phyloP scores from a whole-genome alignment of 345 rosid genomes.

The Nasturtium officinale region DNA sequence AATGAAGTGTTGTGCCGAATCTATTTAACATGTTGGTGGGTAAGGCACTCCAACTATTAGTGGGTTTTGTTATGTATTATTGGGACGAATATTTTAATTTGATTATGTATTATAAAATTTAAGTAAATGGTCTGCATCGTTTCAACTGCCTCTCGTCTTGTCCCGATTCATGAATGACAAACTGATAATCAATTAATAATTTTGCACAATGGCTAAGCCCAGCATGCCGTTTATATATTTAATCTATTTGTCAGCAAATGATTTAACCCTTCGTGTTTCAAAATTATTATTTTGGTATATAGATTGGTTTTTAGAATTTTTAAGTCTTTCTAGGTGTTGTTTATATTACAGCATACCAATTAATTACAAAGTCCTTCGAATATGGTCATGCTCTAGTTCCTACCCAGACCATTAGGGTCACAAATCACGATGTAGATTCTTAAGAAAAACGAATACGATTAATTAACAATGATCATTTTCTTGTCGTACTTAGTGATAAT shows the following conservation, averaged over 20 bases:
- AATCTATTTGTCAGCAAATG: constrained; percentile 23
- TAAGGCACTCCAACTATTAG: constrained; percentile 33
- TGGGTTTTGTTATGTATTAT: constrained; percentile 6
- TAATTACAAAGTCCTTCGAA: neutral
- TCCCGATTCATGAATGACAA: constrained; percentile 32
- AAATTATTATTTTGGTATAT: too few relatives aligned
- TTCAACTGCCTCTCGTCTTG: constrained; percentile 15
- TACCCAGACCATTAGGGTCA: constrained; percentile 32
- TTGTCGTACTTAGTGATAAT: constrained; percentile 16
- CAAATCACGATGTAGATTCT: constrained; percentile 32
- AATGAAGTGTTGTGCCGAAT: constrained; percentile 25
- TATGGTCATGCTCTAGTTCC: neutral
- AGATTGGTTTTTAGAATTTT: neutral
- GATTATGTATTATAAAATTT: neutral
- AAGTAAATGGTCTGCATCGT: constrained; percentile 14
- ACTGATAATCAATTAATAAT: too few relatives aligned
- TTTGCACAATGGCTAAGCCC: constrained; percentile 11
- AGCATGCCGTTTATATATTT: constrained; percentile 11
- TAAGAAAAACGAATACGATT: neutral
- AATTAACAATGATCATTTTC: neutral
- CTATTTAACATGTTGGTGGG: constrained; percentile 38
- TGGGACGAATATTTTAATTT: constrained; percentile 11
- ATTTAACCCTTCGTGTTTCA: too few relatives aligned
- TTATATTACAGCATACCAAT: too few relatives aligned
- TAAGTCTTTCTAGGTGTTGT: neutral